Evolutionary conservation across 306 rosid species (phyloP), one percentile per base, ranked within the genome.

Genomic region (Hippophae tibetana): DNA sequence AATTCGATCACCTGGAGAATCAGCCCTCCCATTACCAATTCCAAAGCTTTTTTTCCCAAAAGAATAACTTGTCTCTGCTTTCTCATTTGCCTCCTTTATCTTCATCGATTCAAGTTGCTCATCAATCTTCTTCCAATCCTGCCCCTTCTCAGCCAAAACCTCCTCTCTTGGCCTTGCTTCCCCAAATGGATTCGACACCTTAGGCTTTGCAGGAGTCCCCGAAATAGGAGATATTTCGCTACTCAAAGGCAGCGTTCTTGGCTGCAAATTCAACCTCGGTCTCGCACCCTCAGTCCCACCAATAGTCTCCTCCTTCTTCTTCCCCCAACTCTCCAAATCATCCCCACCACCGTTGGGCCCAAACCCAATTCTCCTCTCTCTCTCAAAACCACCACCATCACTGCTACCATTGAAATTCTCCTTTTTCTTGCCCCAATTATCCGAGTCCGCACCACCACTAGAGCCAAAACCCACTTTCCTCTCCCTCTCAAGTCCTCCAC

Each of bases 131-230:
- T 87, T 90, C 92, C 89, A 87, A 67, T 90, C 96, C 61, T 79
- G 84, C 42, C 95, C 98, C 51, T 87, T 85, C 84, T 81, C 96
- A 0, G 92, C 96, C 86, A 90, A 77, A 52, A 90, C 98, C 81
- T 90, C 86, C 74, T 90, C 98, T 54, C 96, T 87, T 1, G 98
- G 98, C 81, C 95, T 85, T 0, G 96, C 98, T 43, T 66, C 89
- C 4, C 98, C 98, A 13, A 90, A 90, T 0, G 95, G 98, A 49
- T 76, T 87, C 3, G 82, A 42, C 7, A 84, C 80, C 74, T 79
- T 81, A 1, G 86, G 84, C 82, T 76, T 90, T 3, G 52, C 12
- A 44, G 14, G 72, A 12, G 60, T 47, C 40, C 25, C 87, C 56
- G 76, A 52, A 52, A 54, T 80, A 27, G 80, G 87, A 23, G 57